Percentiles rank a stretch among this genome's conserved stretches.
Conservation (phyloP, 192 early-diverging fungal species). For the Umbelopsis isabellina region DNA sequence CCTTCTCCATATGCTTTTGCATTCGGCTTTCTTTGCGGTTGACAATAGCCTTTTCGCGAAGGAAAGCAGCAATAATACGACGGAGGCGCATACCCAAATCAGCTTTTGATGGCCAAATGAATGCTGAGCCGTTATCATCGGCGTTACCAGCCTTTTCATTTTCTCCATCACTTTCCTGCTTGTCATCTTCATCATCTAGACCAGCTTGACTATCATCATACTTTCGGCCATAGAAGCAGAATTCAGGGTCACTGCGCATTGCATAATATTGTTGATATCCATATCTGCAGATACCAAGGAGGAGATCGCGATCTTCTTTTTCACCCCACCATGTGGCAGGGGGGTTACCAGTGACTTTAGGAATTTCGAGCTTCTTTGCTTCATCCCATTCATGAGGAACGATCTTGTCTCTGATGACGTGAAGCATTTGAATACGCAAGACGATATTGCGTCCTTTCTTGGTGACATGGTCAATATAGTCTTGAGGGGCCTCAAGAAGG, state of each 20-base stretch:
- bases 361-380: constrained; percentile 66
- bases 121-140: constrained; percentile 42
- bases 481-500: constrained; percentile 68
- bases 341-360: constrained; percentile 66
- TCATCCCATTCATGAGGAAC: constrained; percentile 64
- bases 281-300: constrained; percentile 77
- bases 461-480: constrained; percentile 75
- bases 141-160: constrained; percentile 39
- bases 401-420: constrained; percentile 72
- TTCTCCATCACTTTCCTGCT: constrained; percentile 29
- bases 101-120: constrained; percentile 63
- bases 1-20: constrained; percentile 25
- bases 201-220: constrained; percentile 48
- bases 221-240: constrained; percentile 57
- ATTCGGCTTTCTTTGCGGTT: constrained; percentile 42
- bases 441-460: constrained; percentile 73
- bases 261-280: constrained; percentile 70
- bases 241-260: constrained; percentile 57
- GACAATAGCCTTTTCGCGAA: constrained; percentile 53
- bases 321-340: constrained; percentile 74
- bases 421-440: constrained; percentile 73
- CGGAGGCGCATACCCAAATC: constrained; percentile 64
- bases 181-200: constrained; percentile 38
- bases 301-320: constrained; percentile 76
- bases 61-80: constrained; percentile 58